Evolutionary conservation across 257 asterid genomes (phyloP), one percentile per base, ranked within the genome.

Genomic region (Leonotis leonurus): DNA sequence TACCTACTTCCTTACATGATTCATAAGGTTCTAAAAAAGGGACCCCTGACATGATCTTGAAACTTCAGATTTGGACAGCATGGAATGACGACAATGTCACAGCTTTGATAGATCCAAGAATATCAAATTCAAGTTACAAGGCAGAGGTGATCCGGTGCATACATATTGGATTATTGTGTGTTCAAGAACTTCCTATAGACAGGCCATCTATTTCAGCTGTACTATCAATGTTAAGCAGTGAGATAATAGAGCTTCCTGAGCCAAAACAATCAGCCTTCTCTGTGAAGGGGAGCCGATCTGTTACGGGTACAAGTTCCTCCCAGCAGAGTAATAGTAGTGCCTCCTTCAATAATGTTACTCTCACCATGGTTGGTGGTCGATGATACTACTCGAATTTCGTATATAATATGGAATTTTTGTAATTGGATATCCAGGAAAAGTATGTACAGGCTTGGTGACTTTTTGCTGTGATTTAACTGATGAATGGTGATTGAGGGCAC

Each of bases 151-250:
- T 70, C 70, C 69, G 88, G 67, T 83, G 83, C 73, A 66, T 86
- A 11, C 90, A 81, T 21, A 80, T 83, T 1, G 90, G 90, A 24
- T 46, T 88, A 43, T 68, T 88, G 64, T 86, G 90, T 3, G 90
- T 86, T 37, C 93, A 89, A 76, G 89, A 85, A 64, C 67, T 65
- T 56, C 81, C 80, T 20, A 71, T 27, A 9, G 85, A 83, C 33
- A 73, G 95, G 75, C 96, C 91, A 10, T 71, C 73, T 16, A 56
- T 80, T 16, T 68, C 83, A 9, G 10, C 58, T 24, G 78, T 81
- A 17, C 75, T 88, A 5, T 78, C 85, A 6, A 81, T 85, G 88
- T 69, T 88, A 20, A 77, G 56, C 11, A 72, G 82, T 70, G 83
- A 83, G 62, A 75, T 56, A 8, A 21, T 71, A 2, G 73, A 79